Evolutionary conservation across 1,284 basidiomycete genomes (phyloP).

Genomic region (Meripilus lineatus): DNA sequence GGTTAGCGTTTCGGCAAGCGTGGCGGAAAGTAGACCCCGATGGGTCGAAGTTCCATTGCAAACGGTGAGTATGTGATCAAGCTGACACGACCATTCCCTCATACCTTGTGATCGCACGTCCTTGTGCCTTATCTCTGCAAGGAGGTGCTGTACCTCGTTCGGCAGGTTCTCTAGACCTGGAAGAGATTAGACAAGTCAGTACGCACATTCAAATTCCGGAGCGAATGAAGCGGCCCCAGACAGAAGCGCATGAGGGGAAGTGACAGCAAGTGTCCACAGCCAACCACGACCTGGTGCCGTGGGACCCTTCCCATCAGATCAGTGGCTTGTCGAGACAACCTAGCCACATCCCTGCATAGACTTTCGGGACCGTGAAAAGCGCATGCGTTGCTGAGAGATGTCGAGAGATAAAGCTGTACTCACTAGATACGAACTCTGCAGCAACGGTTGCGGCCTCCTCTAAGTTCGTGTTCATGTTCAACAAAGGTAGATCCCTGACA

Average conservation of each 20-base stretch:
- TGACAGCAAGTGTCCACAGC: no score
- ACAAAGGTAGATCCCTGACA: no score
- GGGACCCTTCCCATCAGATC: no score
- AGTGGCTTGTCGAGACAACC: no score
- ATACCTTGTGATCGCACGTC: constrained; percentile 48
- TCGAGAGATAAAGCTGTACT: constrained; percentile 29
- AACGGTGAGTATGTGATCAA: neutral
- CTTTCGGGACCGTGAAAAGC: no score
- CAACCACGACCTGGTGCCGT: no score
- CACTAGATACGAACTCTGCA: constrained; percentile 66
- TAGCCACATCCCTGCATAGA: no score
- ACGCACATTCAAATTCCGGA: no score
- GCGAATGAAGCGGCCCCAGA: constrained; percentile 4
- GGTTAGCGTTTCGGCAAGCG: constrained; percentile 2
- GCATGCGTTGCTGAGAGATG: no score
- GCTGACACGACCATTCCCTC: neutral
- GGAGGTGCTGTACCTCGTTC: constrained; percentile 64
- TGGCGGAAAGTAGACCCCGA: no score
- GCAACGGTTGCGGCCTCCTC: constrained; percentile 71
- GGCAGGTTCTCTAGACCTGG: constrained; percentile 75
- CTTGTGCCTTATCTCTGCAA: constrained; percentile 67
- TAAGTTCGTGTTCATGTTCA: constrained; percentile 40
- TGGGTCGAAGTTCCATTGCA: no score
- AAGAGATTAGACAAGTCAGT: no score
- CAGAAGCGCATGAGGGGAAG: neutral